These are phyloP conservation scores for Aureobasidium namibiae DNA, from an alignment of 2,329 filamentous ascomycete species.

Conservation along the genomic window DNA sequence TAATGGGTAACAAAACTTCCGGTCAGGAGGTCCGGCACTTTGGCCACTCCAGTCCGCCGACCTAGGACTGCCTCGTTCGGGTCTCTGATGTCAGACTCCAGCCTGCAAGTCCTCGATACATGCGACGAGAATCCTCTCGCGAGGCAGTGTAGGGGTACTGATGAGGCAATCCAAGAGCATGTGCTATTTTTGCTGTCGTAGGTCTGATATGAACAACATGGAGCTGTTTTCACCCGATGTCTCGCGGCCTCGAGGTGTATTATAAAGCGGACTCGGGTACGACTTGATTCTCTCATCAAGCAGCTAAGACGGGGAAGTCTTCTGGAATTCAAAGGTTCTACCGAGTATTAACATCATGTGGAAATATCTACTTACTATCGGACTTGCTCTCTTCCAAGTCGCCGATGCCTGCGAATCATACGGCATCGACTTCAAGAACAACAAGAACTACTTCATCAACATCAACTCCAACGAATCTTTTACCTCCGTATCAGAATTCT, in stretches of 20 bases:
- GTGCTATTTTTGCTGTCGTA: background rate
- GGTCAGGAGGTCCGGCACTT: background rate
- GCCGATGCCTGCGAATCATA: constrained; percentile 20
- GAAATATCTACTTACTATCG: background rate
- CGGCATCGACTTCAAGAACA: constrained; percentile 35
- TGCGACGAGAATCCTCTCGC: background rate
- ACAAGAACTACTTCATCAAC: constrained; percentile 39
- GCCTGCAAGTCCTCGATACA: background rate
- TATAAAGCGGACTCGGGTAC: background rate
- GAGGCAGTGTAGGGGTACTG: background rate
- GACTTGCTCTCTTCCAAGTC: background rate
- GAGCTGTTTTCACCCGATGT: background rate
- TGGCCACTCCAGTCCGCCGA: background rate
- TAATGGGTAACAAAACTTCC: background rate
- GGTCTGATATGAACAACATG: background rate
- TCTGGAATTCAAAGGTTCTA: background rate
- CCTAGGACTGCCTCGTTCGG: background rate
- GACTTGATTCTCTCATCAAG: background rate
- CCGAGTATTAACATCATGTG: background rate
- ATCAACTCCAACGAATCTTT: constrained; percentile 32
- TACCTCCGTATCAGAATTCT: constrained; percentile 36
- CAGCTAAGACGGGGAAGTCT: background rate
- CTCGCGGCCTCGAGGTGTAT: background rate
- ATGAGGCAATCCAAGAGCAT: background rate
- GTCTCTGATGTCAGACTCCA: constrained; percentile 9